Conservation (phyloP, 179 eudicot species). For the Silene vulgaris region DNA sequence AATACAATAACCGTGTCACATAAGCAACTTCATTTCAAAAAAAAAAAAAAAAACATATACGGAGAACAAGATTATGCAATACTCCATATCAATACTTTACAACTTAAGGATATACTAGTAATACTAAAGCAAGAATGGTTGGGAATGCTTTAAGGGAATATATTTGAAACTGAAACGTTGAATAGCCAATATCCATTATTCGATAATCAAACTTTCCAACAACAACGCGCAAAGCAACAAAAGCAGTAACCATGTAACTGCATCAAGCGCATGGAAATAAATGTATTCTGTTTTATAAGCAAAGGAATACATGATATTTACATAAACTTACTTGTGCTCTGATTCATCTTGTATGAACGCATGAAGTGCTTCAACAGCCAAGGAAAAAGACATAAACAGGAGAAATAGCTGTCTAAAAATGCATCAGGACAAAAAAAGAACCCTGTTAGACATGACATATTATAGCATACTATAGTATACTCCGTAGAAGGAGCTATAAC, state of each 20-base stretch:
- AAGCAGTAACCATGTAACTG: not conserved
- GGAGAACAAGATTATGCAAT: not conserved
- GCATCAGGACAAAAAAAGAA: conserved; percentile 35
- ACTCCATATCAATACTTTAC: not conserved
- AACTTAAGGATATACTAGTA: conserved; percentile 1
- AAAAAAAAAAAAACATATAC: not conserved
- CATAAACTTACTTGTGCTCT: conserved; percentile 89
- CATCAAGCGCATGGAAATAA: not conserved
- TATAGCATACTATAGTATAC: not conserved
- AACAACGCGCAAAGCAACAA: not conserved
- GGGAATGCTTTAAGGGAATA: not conserved
- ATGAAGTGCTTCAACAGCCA: conserved; percentile 97
- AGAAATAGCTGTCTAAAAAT: conserved; percentile 97
- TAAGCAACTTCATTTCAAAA: not conserved
- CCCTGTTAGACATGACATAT: conserved; percentile 33
- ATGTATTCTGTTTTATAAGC: not conserved
- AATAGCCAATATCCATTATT: not conserved
- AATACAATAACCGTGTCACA: conserved; percentile 2
- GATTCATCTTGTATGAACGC: conserved; percentile 97
- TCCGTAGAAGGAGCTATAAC: not conserved
- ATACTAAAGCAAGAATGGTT: conserved; percentile 2
- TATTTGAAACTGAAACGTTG: not conserved
- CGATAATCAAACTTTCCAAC: not conserved
- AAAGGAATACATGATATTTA: not conserved
- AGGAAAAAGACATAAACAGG: conserved; percentile 86